Evolutionary conservation across 2,329 filamentous ascomycete species (phyloP), one percentile per base, ranked within the genome.

Genomic region (Zopfia rhizophila): DNA sequence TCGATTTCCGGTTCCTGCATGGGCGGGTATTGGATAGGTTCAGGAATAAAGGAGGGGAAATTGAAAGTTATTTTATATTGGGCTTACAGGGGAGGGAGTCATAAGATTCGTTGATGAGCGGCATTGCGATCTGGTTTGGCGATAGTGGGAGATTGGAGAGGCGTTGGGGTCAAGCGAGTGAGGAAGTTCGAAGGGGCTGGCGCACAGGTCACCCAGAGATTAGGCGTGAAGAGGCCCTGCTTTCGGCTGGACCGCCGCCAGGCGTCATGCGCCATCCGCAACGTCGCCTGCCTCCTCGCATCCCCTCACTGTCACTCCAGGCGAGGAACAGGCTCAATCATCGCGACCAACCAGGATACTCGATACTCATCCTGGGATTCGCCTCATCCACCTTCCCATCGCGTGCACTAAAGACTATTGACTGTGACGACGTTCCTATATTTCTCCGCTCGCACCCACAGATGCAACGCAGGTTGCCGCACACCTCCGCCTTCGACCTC

Each of bases 1-100:
- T 25, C 57, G 29, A 39, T 38, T 19, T 46, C 39, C 12, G 56
- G 60, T 35, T n/a, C 16, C 22, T 22, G 13, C 21, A 17, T 19
- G n/a, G n/a, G 49, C 13, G 30, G 87, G 89, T 65, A 90, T 87
- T 74, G 89, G 84, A 50, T 85, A 79, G 64, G 36, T 50, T 48
- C 29, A 17, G 48, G 45, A 25, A 29, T 14, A 21, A 11, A 13
- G 32, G 21, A n/a, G 29, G 7, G 49, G 31, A 29, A 33, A 21
- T 11, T 16, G 42, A 40, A 18, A 16, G n/a, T n/a, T n/a, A n/a
- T n/a, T n/a, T n/a, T n/a, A n/a, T n/a, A 5, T 23, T 27, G 25
- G 18, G 63, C 83, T 57, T 82, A 91, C 89, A 93, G 36, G 90
- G 89, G 16, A 95, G 84, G 16, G 88, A 90, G 68, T 94, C 89